Evolutionary conservation across 805 yeast genomes (phyloP).

Genomic region (Suhomyces prunicola): DNA sequence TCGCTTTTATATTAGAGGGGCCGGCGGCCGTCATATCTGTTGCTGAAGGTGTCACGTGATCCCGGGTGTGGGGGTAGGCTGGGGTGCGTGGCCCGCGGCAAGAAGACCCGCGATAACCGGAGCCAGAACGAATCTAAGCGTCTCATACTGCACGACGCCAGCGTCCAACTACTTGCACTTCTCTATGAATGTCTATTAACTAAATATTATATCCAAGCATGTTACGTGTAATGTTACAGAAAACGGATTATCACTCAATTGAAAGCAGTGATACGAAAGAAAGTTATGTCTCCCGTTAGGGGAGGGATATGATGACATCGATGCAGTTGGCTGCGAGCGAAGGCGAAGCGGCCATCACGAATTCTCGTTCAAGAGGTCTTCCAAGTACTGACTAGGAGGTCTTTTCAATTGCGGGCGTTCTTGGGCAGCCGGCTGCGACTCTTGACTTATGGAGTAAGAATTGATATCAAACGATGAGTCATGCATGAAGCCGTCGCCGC

Average conservation of each 20-base stretch:
- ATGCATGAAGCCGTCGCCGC: conserved; percentile 3
- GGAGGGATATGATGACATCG: neutral
- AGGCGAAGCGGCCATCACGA: neutral
- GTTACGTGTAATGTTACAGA: neutral
- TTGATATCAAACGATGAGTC: conserved; percentile 1
- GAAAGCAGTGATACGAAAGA: neutral
- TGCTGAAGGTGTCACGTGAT: conserved; percentile 1
- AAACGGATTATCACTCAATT: neutral
- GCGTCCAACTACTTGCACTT: neutral
- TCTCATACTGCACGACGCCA: neutral
- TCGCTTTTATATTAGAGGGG: conserved; percentile 1
- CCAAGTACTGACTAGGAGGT: conserved; percentile 51
- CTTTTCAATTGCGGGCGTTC: conserved; percentile 18
- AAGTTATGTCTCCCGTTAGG: neutral
- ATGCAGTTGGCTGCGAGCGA: neutral
- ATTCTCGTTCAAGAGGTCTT: conserved; percentile 37
- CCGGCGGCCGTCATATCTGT: neutral
- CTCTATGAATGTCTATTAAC: neutral
- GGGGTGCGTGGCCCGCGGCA: neutral
- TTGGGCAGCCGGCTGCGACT: neutral
- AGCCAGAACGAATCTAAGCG: neutral
- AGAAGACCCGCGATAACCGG: neutral
- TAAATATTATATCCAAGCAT: neutral
- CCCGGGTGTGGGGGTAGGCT: conserved; percentile 1
- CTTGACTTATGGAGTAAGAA: neutral